Conservation (phyloP, 805 yeast genomes). For the Kurtzmaniella fragi region DNA sequence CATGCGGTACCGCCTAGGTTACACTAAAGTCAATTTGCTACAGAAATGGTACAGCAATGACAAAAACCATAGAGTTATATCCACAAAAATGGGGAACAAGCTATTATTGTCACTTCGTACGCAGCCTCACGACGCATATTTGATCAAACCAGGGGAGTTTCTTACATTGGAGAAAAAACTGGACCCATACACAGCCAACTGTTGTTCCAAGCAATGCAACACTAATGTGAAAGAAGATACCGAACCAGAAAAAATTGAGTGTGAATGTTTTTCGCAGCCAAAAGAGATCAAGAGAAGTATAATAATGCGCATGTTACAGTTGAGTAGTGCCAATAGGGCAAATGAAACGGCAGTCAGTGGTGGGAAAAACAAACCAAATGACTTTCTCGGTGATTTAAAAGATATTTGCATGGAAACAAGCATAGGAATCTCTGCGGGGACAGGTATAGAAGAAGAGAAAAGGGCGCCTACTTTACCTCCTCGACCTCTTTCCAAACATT, state of each 20-base stretch:
- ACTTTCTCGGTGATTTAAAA: too few relatives aligned
- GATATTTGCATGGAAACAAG: too few relatives aligned
- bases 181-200: too few relatives aligned
- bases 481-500: too few relatives aligned
- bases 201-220: background rate
- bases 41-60: slow-evolving; percentile 35
- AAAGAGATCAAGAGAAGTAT: background rate
- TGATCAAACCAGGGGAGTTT: slow-evolving; percentile 27
- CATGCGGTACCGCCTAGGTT: slow-evolving; percentile 27
- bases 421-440: too few relatives aligned
- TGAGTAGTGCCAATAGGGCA: too few relatives aligned
- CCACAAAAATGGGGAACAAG: slow-evolving; percentile 26
- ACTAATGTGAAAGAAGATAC: background rate
- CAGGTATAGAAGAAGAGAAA: too few relatives aligned
- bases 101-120: slow-evolving; percentile 36
- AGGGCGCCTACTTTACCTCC: too few relatives aligned
- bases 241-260: background rate
- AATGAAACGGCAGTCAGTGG: too few relatives aligned
- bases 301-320: too few relatives aligned
- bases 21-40: slow-evolving; percentile 27
- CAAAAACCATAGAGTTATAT: slow-evolving; percentile 33
- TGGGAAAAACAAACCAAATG: too few relatives aligned
- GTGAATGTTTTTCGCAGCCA: background rate
- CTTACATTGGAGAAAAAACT: slow-evolving; percentile 15
- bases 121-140: slow-evolving; percentile 26